Conservation (phyloP, 495 filamentous ascomycete species). For the Recurvomyces mirabilis region DNA sequence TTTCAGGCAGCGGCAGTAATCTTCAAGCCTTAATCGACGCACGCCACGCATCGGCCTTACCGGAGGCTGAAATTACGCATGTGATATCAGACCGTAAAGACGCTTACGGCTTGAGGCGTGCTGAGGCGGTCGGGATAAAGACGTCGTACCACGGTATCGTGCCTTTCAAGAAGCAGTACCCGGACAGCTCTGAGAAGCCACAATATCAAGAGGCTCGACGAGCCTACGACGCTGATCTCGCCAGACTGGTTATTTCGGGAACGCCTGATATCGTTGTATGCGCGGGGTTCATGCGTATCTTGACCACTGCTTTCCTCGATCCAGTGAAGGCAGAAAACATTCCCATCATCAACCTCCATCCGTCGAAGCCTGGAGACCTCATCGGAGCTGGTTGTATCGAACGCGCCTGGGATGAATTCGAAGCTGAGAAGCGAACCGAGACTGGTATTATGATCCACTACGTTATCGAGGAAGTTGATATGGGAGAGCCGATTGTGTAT, state of each 20-base stretch:
- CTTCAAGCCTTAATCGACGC: constrained; percentile 85
- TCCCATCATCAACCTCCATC: constrained; percentile 79
- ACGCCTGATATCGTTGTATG: constrained; percentile 60
- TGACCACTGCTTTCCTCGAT: constrained; percentile 51
- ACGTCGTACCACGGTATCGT: constrained; percentile 82
- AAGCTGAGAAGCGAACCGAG: constrained; percentile 57
- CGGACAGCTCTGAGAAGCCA: constrained; percentile 14
- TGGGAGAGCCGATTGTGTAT: constrained; percentile 62
- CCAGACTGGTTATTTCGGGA: constrained; percentile 54
- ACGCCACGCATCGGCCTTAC: constrained; percentile 39
- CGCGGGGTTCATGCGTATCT: constrained; percentile 64
- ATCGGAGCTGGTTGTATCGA: constrained; percentile 71
- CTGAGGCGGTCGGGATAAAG: constrained; percentile 56
- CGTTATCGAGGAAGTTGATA: constrained; percentile 75
- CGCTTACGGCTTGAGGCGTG: constrained; percentile 69
- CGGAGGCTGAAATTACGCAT: constrained; percentile 53
- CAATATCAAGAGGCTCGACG: constrained; percentile 33
- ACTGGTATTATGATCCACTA: constrained; percentile 94
- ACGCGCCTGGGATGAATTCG: constrained; percentile 63
- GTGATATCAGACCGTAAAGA: constrained; percentile 75
- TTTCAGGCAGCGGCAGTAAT: constrained; percentile 76
- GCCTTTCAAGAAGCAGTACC: constrained; percentile 41
- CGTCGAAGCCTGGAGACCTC: constrained; percentile 63
- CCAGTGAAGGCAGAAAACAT: constrained; percentile 48
- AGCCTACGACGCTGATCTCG: constrained; percentile 71